A percentile compares a stretch with the other conserved stretches of the same genome.
phyloP scores from a whole-genome alignment of 1,139 yeast species.

The Geotrichum restrictum region DNA sequence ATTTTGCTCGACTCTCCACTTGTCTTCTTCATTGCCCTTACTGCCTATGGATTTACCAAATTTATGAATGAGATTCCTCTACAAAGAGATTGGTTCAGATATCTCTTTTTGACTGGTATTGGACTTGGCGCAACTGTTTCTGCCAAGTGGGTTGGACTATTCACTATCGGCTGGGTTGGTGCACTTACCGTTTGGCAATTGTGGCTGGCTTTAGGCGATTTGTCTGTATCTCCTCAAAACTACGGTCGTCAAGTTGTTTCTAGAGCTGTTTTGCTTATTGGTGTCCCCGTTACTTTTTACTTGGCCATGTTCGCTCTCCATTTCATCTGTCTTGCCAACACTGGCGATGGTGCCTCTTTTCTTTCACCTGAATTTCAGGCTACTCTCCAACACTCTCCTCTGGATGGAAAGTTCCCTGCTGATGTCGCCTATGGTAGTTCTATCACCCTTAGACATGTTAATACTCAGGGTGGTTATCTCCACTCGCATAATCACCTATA shows the following conservation, averaged over 20 bases:
- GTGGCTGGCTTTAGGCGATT: constrained; percentile 88
- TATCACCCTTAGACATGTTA: constrained; percentile 72
- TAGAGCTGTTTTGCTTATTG: constrained; percentile 61
- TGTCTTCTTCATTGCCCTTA: constrained; percentile 82
- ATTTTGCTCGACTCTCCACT: constrained; percentile 91
- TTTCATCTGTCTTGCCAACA: constrained; percentile 62
- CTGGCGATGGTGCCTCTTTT: constrained; percentile 86
- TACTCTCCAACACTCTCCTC: constrained; percentile 61
- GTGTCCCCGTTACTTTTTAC: constrained; percentile 67
- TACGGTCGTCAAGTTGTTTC: constrained; percentile 52
- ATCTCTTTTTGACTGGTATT: constrained; percentile 69
- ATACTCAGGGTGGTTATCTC: constrained; percentile 89
- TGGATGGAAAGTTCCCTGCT: constrained; percentile 66
- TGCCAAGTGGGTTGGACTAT: constrained; percentile 95
- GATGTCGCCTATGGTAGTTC: constrained; percentile 82
- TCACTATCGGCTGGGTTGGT: constrained; percentile 93
- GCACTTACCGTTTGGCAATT: constrained; percentile 65
- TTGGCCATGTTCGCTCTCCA: constrained; percentile 72
- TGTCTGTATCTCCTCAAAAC: constrained; percentile 51
- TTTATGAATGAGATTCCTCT: constrained; percentile 76
- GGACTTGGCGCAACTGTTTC: constrained; percentile 84
- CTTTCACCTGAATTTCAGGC: constrained; percentile 88
- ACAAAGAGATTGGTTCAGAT: constrained; percentile 62
- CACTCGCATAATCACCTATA: constrained; percentile 87
- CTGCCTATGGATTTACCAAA: constrained; percentile 74